Evolutionary conservation across 352 stramenopile species (phyloP), one percentile per base, ranked within the genome.

Genomic region (Pythium biforme): DNA sequence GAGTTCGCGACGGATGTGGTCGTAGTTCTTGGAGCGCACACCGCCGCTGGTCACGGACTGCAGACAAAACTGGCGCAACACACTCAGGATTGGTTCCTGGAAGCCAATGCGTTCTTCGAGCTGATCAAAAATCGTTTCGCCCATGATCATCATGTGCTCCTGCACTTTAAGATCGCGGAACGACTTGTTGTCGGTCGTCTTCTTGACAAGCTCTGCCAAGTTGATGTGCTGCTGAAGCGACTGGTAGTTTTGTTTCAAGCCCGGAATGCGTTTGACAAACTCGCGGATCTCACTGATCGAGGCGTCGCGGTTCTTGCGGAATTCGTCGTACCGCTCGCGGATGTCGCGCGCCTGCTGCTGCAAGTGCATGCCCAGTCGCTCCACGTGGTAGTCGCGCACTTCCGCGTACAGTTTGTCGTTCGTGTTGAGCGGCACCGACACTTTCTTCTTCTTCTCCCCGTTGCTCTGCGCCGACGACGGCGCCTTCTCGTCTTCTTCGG

Each of bases 211-310:
- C 75, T 99, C 96, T 5, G 96, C 96, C 54, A 99, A 73, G 66
- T 98, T 96, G 66, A 99, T 99, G 74, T 99, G 97, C 75, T 98
- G 96, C 62, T 97, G 96, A 15, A 99, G 74, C n/a, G 82, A 97
- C 74, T 96, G 90, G 69, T 97, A 96, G 65, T 96, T 97, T 51
- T 97, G 84, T 49, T 96, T 97, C 19, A 97, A 74, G 12, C 90
- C 90, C 0, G 96, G 96, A 64, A 99, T 99, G 66, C 97, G 92
- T 79, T 99, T 99, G 49, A 99, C 96, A 64, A 99, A 99, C 68
- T 98, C 95, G 65, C 98, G 96, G 56, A 99, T 98, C 77, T 99
- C 95, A 14, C 86, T 95, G 68, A 99, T 96, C 53, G 96, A 98
- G 43, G 96, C 96, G 58, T 99, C 96, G 17, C 92, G 96, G 64